Conservation (phyloP, 192 early-diverging fungal genomes). For the Funneliformis mosseae region DNA sequence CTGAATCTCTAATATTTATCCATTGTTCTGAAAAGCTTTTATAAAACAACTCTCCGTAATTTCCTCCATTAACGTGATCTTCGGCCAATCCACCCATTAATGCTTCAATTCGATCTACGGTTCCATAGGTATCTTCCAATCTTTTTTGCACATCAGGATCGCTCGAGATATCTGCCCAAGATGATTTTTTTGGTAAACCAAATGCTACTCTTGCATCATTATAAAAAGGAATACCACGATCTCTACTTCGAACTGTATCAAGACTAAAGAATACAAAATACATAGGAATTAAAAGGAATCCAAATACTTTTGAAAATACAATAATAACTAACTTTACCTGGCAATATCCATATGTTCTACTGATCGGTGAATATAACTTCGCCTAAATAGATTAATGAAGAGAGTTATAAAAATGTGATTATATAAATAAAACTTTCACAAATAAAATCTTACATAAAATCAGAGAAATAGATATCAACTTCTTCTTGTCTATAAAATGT, state of each 20-base stretch:
- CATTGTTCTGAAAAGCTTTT: not conserved
- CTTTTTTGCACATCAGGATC: not conserved
- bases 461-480: not conserved
- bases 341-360: not conserved
- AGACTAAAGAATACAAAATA: not conserved
- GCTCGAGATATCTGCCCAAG: not conserved
- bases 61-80: constrained; percentile 21
- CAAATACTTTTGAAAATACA: not conserved
- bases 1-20: constrained; percentile 46
- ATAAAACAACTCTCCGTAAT: not conserved
- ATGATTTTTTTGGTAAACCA: not conserved
- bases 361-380: not conserved
- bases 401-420: not conserved
- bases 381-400: not conserved
- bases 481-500: not conserved
- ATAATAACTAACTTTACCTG: not conserved
- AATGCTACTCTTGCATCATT: not conserved
- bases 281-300: not conserved
- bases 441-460: not conserved
- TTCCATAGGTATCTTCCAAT: constrained; percentile 3
- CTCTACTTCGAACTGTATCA: not conserved
- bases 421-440: not conserved
- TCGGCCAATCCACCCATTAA: constrained; percentile 15
- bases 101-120: constrained; percentile 19
- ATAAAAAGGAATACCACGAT: not conserved